Evolutionary conservation across 352 stramenopile species (phyloP), one percentile per base, ranked within the genome.

Genomic region (Pythium scleroteichum): DNA sequence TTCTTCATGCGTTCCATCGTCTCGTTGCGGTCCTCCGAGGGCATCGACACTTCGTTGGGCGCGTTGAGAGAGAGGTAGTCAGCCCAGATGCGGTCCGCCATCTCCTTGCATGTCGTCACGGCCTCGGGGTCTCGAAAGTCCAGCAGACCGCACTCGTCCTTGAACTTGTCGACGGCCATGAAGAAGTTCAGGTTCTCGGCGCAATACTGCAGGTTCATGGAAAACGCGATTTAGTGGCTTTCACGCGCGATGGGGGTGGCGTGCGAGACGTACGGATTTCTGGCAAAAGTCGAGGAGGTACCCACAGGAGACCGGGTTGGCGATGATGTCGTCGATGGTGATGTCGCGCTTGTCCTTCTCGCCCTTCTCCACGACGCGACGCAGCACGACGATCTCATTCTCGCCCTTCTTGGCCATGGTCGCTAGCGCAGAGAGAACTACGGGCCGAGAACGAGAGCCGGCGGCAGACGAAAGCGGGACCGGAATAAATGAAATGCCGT

Each of bases 181-280:
- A 94, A 90, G 68, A 94, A 90, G 49, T 92, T 92, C 19, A 94
- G 66, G 70, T 94, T 92, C 70, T 92, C 82, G 5, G 85, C 85
- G 39, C 82, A 92, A 48, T 90, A 92, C 82, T 92, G 57, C 5
- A n/a, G n/a, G n/a, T n/a, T n/a, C n/a, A n/a, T n/a, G n/a, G n/a
- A n/a, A n/a, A n/a, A n/a, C n/a, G n/a, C n/a, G n/a, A n/a, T n/a
- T n/a, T n/a, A n/a, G n/a, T n/a, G n/a, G n/a, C n/a, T n/a, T n/a
- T n/a, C n/a, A n/a, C n/a, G n/a, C n/a, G n/a, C n/a, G n/a, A n/a
- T n/a, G n/a, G n/a, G n/a, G n/a, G n/a, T n/a, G n/a, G n/a, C n/a
- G n/a, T n/a, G n/a, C n/a, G n/a, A n/a, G n/a, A 68, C 79, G 71
- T 82, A 94, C 78, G 59, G 81, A 73, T 73, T 91, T 92, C 63